phyloP scores from a whole-genome alignment of 345 rosid species.

The Mallotus nudiflorus region DNA sequence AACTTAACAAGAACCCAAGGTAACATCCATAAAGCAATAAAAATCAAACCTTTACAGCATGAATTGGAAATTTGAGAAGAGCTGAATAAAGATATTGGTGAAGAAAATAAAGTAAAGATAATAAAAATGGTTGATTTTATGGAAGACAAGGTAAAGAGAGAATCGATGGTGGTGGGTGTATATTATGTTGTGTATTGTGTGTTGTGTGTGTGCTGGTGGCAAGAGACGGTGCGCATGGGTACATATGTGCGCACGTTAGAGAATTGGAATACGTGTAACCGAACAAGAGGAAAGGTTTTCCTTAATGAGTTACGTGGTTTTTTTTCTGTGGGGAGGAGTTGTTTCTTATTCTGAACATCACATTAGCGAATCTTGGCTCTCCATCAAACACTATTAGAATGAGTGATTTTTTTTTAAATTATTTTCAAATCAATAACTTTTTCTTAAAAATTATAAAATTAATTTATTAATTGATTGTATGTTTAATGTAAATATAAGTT shows the following conservation, averaged over 20 bases:
- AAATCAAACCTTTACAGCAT: slow-evolving; percentile 12
- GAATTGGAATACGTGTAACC: not conserved
- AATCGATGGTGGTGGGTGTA: slow-evolving; percentile 32
- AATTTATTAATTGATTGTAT: too few species aligned
- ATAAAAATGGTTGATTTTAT: not conserved
- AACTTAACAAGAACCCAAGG: slow-evolving; percentile 11
- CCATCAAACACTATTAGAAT: too few species aligned
- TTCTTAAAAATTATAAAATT: too few species aligned
- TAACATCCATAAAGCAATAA: not conserved
- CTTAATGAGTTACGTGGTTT: not conserved
- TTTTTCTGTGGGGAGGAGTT: not conserved
- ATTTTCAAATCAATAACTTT: too few species aligned
- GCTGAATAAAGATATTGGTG: not conserved
- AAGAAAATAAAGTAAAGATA: not conserved
- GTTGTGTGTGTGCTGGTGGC: slow-evolving; percentile 15
- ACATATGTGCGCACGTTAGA: slow-evolving; percentile 19
- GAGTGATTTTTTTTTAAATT: too few species aligned
- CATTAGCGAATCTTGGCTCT: not conserved
- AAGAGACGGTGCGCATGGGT: slow-evolving; percentile 2
- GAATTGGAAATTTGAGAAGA: not conserved
- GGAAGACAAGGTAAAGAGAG: too few species aligned
- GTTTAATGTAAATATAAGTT: too few species aligned
- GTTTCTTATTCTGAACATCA: not conserved
- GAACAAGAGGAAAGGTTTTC: too few species aligned
- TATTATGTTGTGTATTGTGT: slow-evolving; percentile 3